Evolutionary conservation across 768 basidiomycete species (phyloP).

Genomic region (Tubosaeta sp.): DNA sequence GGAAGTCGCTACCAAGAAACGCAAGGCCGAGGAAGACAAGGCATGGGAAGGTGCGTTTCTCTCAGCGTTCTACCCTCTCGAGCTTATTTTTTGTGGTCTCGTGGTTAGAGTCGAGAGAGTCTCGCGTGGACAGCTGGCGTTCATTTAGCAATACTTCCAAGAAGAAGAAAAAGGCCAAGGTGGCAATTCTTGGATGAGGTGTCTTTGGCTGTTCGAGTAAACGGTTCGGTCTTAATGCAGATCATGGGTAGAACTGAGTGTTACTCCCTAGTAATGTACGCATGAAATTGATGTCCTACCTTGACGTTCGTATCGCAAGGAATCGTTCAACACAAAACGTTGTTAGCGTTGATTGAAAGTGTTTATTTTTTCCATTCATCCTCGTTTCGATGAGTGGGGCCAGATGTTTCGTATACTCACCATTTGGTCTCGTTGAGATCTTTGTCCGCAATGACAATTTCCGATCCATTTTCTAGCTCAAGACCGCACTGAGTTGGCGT

Average conservation of each 20-base stretch:
- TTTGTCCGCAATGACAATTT: no score
- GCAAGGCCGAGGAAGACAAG: constrained; percentile 86
- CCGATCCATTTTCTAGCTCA: no score
- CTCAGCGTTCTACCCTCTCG: background rate
- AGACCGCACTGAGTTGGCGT: background rate
- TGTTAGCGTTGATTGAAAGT: no score
- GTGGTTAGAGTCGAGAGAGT: constrained; percentile 61
- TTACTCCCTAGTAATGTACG: constrained; percentile 12
- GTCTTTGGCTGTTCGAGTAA: background rate
- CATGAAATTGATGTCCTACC: constrained; percentile 8
- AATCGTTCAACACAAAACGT: no score
- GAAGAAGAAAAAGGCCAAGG: constrained; percentile 83
- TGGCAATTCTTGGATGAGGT: constrained; percentile 60
- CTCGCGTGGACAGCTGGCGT: constrained; percentile 84
- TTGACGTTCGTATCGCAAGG: background rate
- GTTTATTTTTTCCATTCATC: no score
- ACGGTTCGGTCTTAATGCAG: background rate
- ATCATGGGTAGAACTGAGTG: constrained; percentile 4
- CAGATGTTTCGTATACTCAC: no score
- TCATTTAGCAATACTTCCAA: constrained; percentile 59
- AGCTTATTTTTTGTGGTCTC: background rate
- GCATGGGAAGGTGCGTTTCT: constrained; percentile 74
- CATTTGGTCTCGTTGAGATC: no score
- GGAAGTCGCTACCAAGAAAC: constrained; percentile 68
- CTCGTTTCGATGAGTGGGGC: no score